Percentiles rank a stretch among this genome's conserved stretches.
These are phyloP conservation scores for Aspergillus cristatus DNA, from an alignment of 495 filamentous ascomycete species.

Conservation along the genomic window DNA sequence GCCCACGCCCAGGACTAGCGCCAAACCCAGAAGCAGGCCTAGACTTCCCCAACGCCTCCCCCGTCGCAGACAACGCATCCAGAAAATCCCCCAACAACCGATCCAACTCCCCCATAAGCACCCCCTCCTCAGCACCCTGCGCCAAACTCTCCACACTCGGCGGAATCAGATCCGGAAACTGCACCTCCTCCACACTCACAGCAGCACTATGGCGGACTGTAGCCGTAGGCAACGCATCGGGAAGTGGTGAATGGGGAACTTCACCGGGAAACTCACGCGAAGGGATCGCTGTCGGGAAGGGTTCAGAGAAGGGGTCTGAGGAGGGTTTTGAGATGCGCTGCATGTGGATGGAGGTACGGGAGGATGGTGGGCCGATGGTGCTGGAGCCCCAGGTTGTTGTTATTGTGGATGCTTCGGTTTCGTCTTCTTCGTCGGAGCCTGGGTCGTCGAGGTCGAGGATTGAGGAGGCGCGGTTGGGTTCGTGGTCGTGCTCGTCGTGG, in stretches of 20 bases:
- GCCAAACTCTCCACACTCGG: constrained; percentile 26
- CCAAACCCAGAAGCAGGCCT: too few species aligned
- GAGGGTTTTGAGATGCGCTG: constrained; percentile 1
- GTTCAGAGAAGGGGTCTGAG: constrained; percentile 1
- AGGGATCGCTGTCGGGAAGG: constrained; percentile 9
- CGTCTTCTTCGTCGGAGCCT: background rate
- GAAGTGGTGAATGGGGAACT: background rate
- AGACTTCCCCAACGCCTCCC: constrained; percentile 16
- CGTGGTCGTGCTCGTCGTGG: background rate
- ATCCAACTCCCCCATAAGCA: constrained; percentile 28
- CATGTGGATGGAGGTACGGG: background rate
- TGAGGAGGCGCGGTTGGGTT: constrained; percentile 1
- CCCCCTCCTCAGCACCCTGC: constrained; percentile 23
- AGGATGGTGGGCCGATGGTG: background rate
- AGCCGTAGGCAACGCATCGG: constrained; percentile 5
- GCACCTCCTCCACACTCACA: constrained; percentile 4
- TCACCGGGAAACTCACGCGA: constrained; percentile 1
- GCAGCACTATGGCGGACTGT: too few species aligned
- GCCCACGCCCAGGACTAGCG: too few species aligned
- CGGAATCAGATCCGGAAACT: constrained; percentile 26
- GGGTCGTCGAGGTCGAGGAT: constrained; percentile 7
- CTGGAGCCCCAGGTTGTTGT: too few species aligned
- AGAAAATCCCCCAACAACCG: constrained; percentile 31
- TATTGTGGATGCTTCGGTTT: too few species aligned
- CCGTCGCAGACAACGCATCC: constrained; percentile 26